phyloP scores from a whole-genome alignment of 1,284 basidiomycete species.

The Wallemia hederae region DNA sequence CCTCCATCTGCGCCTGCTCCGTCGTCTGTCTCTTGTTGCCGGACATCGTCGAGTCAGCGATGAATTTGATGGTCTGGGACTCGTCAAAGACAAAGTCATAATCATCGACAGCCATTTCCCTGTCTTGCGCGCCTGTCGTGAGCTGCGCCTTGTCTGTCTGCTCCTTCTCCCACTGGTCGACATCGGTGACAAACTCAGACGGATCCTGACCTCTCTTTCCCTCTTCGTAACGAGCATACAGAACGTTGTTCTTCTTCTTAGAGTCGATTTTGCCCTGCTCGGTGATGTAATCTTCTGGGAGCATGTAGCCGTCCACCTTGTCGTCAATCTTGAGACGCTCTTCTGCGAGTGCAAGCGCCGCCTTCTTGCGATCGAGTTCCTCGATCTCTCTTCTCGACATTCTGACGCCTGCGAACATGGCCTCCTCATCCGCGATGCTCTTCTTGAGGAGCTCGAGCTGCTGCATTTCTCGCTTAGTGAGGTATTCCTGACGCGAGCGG shows the following conservation, averaged over 20 bases:
- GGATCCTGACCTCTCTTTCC: constrained; percentile 27
- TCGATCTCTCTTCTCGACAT: constrained; percentile 52
- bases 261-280: constrained; percentile 96
- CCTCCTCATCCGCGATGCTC: constrained; percentile 77
- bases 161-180: constrained; percentile 82
- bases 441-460: constrained; percentile 75
- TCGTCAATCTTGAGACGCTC: constrained; percentile 78
- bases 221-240: constrained; percentile 87
- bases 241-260: constrained; percentile 75
- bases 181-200: constrained; percentile 75
- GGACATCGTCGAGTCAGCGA: constrained; percentile 50
- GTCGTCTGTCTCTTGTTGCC: constrained; percentile 30
- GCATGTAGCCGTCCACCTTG: constrained; percentile 71
- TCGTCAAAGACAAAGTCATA: constrained; percentile 99
- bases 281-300: constrained; percentile 90
- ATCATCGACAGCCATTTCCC: constrained; percentile 30
- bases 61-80: constrained; percentile 80
- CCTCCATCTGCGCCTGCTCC: constrained; percentile 58
- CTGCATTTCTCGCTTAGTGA: constrained; percentile 82
- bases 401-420: constrained; percentile 60
- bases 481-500: constrained; percentile 71
- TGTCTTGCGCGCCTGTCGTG: constrained; percentile 66
- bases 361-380: constrained; percentile 72
- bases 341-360: constrained; percentile 68
- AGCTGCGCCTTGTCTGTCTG: constrained; percentile 73